Conservation (phyloP, 2,329 filamentous ascomycete genomes). For the Botryotinia calthae region DNA sequence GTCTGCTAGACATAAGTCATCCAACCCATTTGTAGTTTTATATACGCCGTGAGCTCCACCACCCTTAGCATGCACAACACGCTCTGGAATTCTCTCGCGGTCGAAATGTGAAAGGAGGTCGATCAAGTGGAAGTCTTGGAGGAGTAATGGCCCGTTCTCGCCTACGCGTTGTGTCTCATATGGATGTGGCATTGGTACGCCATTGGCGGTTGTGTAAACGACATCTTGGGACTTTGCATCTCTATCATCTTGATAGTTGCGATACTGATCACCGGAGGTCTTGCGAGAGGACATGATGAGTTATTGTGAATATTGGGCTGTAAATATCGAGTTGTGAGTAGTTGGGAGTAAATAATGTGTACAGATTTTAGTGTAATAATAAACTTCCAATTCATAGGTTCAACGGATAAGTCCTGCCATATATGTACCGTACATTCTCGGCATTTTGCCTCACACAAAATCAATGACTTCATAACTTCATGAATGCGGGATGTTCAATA, state of each 20-base stretch:
- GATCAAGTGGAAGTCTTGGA: slow-evolving; percentile 61
- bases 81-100: slow-evolving; percentile 56
- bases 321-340: too few relatives aligned
- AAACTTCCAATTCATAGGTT: background rate
- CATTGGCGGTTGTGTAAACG: slow-evolving; percentile 48
- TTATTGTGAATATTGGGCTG: background rate
- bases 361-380: background rate
- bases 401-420: background rate
- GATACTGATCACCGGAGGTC: slow-evolving; percentile 42
- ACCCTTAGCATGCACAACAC: slow-evolving; percentile 58
- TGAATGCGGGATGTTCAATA: background rate
- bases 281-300: slow-evolving; percentile 32
- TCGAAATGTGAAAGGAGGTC: slow-evolving; percentile 61
- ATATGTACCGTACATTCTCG: background rate
- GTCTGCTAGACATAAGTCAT: slow-evolving; percentile 53
- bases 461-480: slow-evolving; percentile 11
- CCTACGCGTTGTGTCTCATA: slow-evolving; percentile 50
- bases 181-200: slow-evolving; percentile 52
- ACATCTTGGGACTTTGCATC: slow-evolving; percentile 42
- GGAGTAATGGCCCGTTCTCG: slow-evolving; percentile 53
- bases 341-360: background rate
- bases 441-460: background rate
- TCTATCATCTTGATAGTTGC: slow-evolving; percentile 44
- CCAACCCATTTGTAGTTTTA: slow-evolving; percentile 49
- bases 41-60: slow-evolving; percentile 56